Evolutionary conservation across 805 yeast species (phyloP).

Genomic region (Hanseniaspora nectarophila): DNA sequence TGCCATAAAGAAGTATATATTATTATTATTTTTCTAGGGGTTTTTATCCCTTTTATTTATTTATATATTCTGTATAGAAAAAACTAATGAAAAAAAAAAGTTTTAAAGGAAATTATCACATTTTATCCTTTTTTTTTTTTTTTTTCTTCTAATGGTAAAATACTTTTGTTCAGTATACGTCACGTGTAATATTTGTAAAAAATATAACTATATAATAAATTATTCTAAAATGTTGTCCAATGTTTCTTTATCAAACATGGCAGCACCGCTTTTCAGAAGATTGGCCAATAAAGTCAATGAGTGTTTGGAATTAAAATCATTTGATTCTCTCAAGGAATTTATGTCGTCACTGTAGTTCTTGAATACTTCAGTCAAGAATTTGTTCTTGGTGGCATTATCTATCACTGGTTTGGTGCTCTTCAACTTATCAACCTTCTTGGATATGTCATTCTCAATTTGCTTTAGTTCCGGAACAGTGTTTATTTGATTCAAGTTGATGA

Average conservation of each 20-base stretch:
- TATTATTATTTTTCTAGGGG: not conserved
- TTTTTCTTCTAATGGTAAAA: no score
- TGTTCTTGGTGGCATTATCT: conserved; percentile 32
- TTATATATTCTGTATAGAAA: no score
- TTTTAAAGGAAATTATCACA: no score
- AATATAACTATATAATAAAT: not conserved
- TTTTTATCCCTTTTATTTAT: no score
- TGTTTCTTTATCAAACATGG: conserved; percentile 47
- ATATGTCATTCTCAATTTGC: conserved; percentile 1
- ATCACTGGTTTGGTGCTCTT: conserved; percentile 6
- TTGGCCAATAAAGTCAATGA: conserved; percentile 48
- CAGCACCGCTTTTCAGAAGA: conserved; percentile 45
- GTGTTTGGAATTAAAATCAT: conserved; percentile 45
- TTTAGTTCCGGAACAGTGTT: conserved; percentile 2
- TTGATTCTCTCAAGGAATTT: conserved; percentile 46
- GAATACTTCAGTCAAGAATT: conserved; percentile 46
- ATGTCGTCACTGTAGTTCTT: conserved; percentile 49
- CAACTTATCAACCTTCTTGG: not conserved
- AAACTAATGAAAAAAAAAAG: no score
- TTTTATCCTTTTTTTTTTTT: no score
- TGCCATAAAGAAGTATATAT: no score
- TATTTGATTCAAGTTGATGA: conserved; percentile 4
- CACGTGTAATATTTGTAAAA: no score
- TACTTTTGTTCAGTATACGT: not conserved
- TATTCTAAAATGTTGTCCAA: conserved; percentile 27